Evolutionary conservation across 257 asterid genomes (phyloP), one percentile per base, ranked within the genome.

Genomic region (Prunella vulgaris): DNA sequence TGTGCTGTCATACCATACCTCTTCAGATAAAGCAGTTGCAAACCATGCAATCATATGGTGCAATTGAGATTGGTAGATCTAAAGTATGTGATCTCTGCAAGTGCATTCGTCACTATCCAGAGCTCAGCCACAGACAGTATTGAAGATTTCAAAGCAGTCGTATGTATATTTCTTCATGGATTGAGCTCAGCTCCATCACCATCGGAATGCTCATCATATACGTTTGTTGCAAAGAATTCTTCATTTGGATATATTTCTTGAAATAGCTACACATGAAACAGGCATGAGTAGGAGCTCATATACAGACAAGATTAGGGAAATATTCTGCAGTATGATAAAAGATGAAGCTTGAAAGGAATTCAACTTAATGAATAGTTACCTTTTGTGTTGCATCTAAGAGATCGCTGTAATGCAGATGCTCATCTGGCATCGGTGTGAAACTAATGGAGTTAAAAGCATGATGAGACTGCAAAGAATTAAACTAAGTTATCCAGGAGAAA

Each of bases 391-490:
- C 84, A 60, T 76, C 86, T 68, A 92, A 74, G 80, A 88, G 81
- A 74, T 84, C 59, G 53, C 56, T 79, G 77, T 84, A 89, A 75
- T 82, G 84, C 51, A 87, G 88, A 79, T 84, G 83, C 70, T 86
- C 92, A 58, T 89, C 97, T 17, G 97, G 90, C 90, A 82, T 82
- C 2, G 85, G 70, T 33, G 87, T 79, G 76, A 76, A 74, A 72
- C 74, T 56, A 73, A 85, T 73, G 74, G 88, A 74, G 71, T 76
- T 85, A 21, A 28, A 62, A 61, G 76, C 72, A 63, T 46, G 88
- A 83, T 86, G 77, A 65, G 71, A 78, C 76, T 85, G 83, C 76
- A 69, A 64, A 40, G 12, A 27, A 71, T 9, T 18, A 44, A 46
- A 59, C 30, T 42, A 42, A 21, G 28, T 13, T 10, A 73, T 18